A percentile compares a stretch with the other conserved stretches of the same genome.
Conservation (phyloP, 305 asterid species). For the Fraxinus floribunda region DNA sequence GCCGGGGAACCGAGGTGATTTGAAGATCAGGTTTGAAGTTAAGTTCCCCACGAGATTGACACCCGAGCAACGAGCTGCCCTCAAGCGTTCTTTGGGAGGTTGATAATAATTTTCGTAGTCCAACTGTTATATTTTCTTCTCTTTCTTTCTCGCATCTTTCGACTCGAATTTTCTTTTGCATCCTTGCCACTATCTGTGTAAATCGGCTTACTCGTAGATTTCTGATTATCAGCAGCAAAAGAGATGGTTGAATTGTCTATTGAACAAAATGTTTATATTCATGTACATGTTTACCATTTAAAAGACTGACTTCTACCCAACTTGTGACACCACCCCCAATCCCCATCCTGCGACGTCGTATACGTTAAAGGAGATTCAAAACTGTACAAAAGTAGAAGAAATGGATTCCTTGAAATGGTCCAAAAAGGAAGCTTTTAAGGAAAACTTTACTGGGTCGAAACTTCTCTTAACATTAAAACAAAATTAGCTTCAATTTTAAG, state of each 20-base stretch:
- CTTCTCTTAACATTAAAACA: background rate
- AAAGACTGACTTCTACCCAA: background rate
- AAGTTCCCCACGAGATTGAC: slow-evolving; percentile 63
- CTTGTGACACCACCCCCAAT: background rate
- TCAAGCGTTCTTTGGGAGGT: slow-evolving; percentile 57
- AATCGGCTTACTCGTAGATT: background rate
- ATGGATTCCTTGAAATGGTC: background rate
- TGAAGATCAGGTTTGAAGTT: slow-evolving; percentile 67
- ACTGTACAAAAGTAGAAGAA: background rate
- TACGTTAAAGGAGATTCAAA: background rate
- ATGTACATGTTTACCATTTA: background rate
- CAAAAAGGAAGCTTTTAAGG: background rate
- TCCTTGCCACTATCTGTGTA: background rate
- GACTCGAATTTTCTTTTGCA: background rate
- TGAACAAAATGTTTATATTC: background rate
- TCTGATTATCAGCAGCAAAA: background rate
- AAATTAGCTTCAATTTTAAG: background rate
- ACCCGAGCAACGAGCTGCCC: slow-evolving; percentile 57
- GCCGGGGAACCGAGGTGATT: slow-evolving; percentile 56
- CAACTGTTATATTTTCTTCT: background rate
- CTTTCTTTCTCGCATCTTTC: background rate
- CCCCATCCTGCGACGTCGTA: background rate
- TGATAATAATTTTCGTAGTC: slow-evolving; percentile 19
- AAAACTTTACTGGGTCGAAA: background rate
- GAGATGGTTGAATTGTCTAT: background rate